These are phyloP conservation scores for Neurospora pannonica DNA, from an alignment of 495 filamentous ascomycete genomes.

Conservation along the genomic window DNA sequence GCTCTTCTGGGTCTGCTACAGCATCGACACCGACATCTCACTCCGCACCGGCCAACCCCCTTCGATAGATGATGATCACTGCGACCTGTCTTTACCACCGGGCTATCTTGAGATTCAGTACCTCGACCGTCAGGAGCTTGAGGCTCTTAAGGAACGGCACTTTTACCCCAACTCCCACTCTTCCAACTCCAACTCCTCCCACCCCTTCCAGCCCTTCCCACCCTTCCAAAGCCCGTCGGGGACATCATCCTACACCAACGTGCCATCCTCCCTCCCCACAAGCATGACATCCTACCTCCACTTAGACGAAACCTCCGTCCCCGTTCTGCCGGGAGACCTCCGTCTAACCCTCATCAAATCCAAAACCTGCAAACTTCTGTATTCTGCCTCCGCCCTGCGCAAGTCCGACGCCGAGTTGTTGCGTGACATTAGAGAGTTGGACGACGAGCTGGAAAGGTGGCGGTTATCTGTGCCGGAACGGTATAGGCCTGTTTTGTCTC, in stretches of 20 bases:
- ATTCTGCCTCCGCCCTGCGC: constrained; percentile 34
- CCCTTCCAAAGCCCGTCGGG: too few relatives aligned
- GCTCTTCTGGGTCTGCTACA: constrained; percentile 47
- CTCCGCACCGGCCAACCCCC: constrained; percentile 44
- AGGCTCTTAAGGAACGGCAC: not conserved
- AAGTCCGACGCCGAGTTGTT: constrained; percentile 46
- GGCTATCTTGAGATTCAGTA: constrained; percentile 32
- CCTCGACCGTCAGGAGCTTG: constrained; percentile 4
- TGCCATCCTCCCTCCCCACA: too few relatives aligned
- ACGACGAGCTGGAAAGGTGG: constrained; percentile 44
- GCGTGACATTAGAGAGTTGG: constrained; percentile 42
- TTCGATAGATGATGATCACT: constrained; percentile 42
- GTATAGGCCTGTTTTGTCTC: constrained; percentile 34
- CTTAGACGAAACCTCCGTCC: constrained; percentile 19
- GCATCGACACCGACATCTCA: constrained; percentile 41
- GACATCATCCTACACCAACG: too few relatives aligned
- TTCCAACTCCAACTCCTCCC: too few relatives aligned
- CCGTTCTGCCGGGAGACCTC: constrained; percentile 39
- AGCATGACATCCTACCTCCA: constrained; percentile 5
- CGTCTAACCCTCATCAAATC: constrained; percentile 43
- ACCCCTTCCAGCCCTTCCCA: too few relatives aligned
- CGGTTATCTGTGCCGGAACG: constrained; percentile 32
- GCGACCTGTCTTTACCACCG: constrained; percentile 41
- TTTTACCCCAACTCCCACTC: not conserved
- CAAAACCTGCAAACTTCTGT: constrained; percentile 36